phyloP scores from a whole-genome alignment of 2,329 filamentous ascomycete species.

The Trichoderma afroharzianum region DNA sequence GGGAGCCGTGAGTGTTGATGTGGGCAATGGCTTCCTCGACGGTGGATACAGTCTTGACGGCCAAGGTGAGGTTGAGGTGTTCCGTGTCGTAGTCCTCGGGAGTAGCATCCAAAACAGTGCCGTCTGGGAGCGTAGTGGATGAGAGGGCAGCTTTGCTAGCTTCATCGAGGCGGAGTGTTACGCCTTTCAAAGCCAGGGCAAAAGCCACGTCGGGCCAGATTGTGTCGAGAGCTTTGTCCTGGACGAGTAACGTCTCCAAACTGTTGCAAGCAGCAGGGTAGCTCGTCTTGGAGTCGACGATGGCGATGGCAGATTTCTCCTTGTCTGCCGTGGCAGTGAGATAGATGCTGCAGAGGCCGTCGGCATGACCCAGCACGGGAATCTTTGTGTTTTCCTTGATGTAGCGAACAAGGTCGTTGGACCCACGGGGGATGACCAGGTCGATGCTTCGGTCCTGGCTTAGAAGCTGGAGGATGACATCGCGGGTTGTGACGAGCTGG shows the following conservation, averaged over 20 bases:
- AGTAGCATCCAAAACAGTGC: slow-evolving; percentile 60
- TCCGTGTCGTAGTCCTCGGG: slow-evolving; percentile 81
- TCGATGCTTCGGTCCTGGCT: slow-evolving; percentile 84
- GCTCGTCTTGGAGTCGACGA: slow-evolving; percentile 88
- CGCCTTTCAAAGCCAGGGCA: slow-evolving; percentile 71
- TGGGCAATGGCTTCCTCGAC: slow-evolving; percentile 74
- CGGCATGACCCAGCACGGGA: slow-evolving; percentile 91
- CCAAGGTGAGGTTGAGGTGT: slow-evolving; percentile 79
- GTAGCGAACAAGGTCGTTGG: slow-evolving; percentile 83
- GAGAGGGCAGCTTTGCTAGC: slow-evolving; percentile 62
- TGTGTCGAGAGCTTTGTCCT: slow-evolving; percentile 63
- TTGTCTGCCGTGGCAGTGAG: slow-evolving; percentile 74
- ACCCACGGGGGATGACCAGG: slow-evolving; percentile 88
- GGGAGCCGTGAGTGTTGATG: slow-evolving; percentile 88
- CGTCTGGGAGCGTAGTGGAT: slow-evolving; percentile 40
- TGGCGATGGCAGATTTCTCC: slow-evolving; percentile 66
- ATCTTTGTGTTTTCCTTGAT: slow-evolving; percentile 91
- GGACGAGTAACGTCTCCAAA: slow-evolving; percentile 85
- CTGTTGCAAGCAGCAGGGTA: slow-evolving; percentile 96
- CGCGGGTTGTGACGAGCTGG: slow-evolving; percentile 89
- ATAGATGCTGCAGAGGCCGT: slow-evolving; percentile 86
- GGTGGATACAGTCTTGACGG: slow-evolving; percentile 71
- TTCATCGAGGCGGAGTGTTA: slow-evolving; percentile 76
- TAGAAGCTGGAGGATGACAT: slow-evolving; percentile 85
- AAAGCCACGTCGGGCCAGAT: slow-evolving; percentile 69